A percentile compares a stretch with the other conserved stretches of the same genome.
Conservation (phyloP, 805 yeast genomes). For the Priceomyces medius region DNA sequence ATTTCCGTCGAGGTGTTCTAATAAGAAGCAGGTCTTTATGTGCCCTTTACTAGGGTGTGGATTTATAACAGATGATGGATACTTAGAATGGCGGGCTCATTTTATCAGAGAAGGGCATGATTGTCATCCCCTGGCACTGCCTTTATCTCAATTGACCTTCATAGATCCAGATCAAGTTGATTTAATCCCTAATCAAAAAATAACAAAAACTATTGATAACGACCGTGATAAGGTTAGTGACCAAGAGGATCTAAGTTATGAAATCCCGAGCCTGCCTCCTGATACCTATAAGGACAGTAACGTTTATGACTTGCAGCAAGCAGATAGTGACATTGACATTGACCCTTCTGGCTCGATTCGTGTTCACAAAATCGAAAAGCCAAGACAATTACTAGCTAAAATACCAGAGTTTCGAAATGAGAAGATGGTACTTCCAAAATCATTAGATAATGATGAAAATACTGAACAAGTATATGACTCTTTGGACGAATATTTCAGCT, state of each 20-base stretch:
- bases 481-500: conserved; percentile 2
- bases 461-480: background rate
- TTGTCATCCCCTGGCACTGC: conserved; percentile 8
- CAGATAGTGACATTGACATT: no score
- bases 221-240: no score
- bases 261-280: no score
- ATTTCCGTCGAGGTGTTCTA: conserved; percentile 23
- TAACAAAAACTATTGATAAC: no score
- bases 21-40: conserved; percentile 28
- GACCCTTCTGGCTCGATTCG: no score
- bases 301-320: no score
- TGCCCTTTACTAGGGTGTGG: conserved; percentile 44
- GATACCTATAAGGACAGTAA: no score
- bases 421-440: background rate
- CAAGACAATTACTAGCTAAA: background rate
- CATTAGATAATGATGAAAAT: background rate
- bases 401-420: background rate
- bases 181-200: no score
- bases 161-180: background rate
- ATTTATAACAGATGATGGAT: conserved; percentile 34
- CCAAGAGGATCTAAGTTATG: no score
- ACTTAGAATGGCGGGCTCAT: conserved; percentile 29
- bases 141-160: background rate
- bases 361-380: no score
- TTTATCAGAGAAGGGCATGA: conserved; percentile 20